Base-by-base conservation (phyloP, 805 yeast genomes). In the Ogataea sp. region DNA sequence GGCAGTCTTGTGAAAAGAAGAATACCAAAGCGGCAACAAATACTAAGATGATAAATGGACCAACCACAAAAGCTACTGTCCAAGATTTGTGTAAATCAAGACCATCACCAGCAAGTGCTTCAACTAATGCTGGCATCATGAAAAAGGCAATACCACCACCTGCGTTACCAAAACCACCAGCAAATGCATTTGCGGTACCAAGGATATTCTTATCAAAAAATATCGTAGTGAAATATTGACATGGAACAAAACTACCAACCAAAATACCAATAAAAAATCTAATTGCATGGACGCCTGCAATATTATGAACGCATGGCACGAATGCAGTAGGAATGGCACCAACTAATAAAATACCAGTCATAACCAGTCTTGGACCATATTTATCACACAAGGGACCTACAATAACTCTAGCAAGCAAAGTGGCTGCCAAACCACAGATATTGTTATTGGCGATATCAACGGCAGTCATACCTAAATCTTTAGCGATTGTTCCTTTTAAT, bases 91-190 rank as follows among this genome's bases (percentile, higher is more conserved):
- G 58, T 6, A 38, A 20, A 14, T 47, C 31, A 37, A 45, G 55
- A 1, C 59, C 59, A 29, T 47, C 43, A 6, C 18, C 25, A 2
- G 24, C 15, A 2, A 57, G 38, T 16, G 40, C 53, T 6, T 38
- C 33, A 16, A 47, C 46, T 6, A 57, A 41, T 9, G 58, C 58
- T 21, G 62, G 62, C 59, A 57, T 55, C 36, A 57, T 47, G 41
- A 57, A 57, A 42, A 57, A 57, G 4, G 62, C 59, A 30, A 56
- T 58, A 38, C 62, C 62, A 31, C 57, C 62, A 33, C 61, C 62
- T 13, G 61, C 49, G 41, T 57, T 57, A 43, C 61, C 61, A 54
- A 55, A 56, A 11, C 62, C 62, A 32, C 55, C 62, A 16, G 55
- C 57, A 25, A 57, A 38, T 3, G 62, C 58, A 42, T 56, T 56